phyloP scores from a whole-genome alignment of 2,329 filamentous ascomycete genomes.

The Diaporthe nobilis region DNA sequence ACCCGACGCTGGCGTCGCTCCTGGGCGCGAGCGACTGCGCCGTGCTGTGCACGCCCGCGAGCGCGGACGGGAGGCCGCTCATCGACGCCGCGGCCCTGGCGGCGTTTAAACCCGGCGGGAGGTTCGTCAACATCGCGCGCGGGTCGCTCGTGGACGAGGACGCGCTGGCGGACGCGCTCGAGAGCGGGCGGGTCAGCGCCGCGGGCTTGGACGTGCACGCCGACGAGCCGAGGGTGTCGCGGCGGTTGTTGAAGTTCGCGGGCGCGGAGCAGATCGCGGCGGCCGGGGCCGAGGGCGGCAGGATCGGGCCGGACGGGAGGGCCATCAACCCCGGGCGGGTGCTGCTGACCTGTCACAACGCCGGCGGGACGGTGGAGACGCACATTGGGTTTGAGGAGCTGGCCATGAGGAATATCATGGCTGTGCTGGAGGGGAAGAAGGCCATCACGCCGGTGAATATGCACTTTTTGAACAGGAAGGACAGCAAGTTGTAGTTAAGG shows the following conservation, averaged over 20 bases:
- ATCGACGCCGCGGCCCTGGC: constrained; percentile 63
- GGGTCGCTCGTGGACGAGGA: constrained; percentile 76
- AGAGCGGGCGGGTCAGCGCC: constrained; percentile 62
- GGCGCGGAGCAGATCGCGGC: constrained; percentile 41
- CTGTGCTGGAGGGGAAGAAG: constrained; percentile 65
- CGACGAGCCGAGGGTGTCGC: constrained; percentile 69
- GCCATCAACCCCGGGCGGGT: constrained; percentile 56
- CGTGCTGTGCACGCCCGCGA: constrained; percentile 71
- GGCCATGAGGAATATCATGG: constrained; percentile 76
- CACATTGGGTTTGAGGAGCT: constrained; percentile 76
- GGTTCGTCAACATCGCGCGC: constrained; percentile 77
- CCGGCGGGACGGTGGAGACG: constrained; percentile 76
- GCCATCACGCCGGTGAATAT: constrained; percentile 75
- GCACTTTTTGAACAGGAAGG: constrained; percentile 59
- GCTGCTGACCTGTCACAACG: constrained; percentile 77
- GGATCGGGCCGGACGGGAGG: neutral
- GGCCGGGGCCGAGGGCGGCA: neutral
- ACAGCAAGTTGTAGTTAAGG: constrained; percentile 18
- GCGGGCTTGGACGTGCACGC: constrained; percentile 77
- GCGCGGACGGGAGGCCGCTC: constrained; percentile 60
- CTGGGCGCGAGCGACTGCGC: constrained; percentile 70
- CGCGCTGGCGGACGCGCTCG: constrained; percentile 71
- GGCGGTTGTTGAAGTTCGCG: constrained; percentile 58
- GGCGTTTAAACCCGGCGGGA: constrained; percentile 66
- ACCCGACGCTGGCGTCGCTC: constrained; percentile 65